These are phyloP conservation scores for Aureobasidium sp. DNA, from an alignment of 2,329 filamentous ascomycete species.

Conservation along the genomic window DNA sequence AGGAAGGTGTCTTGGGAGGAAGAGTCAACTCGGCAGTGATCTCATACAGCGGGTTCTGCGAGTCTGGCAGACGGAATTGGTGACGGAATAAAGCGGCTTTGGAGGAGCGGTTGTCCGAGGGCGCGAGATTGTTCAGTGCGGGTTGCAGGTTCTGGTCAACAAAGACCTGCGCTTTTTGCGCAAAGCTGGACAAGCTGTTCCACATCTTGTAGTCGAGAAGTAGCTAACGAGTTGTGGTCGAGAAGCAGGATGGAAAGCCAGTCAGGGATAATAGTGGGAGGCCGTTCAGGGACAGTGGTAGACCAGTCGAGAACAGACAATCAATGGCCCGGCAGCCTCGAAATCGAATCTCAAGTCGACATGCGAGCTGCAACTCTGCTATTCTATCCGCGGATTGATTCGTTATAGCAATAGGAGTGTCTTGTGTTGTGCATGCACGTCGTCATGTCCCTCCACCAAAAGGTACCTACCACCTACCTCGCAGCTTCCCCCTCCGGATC, in stretches of 20 bases:
- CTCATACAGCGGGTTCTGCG: slow-evolving; percentile 94
- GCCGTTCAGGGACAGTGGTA: background rate
- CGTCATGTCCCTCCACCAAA: background rate
- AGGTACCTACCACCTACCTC: slow-evolving; percentile 5
- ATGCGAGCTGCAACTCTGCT: slow-evolving; percentile 3
- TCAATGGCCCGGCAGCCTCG: slow-evolving; percentile 2
- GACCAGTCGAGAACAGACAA: slow-evolving; percentile 3
- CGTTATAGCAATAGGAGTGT: background rate
- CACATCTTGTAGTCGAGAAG: slow-evolving; percentile 46
- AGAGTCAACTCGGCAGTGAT: slow-evolving; percentile 97
- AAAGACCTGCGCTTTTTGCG: slow-evolving; percentile 95
- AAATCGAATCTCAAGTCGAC: background rate
- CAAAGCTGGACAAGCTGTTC: slow-evolving; percentile 78
- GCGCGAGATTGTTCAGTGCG: slow-evolving; percentile 64
- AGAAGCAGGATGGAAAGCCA: background rate
- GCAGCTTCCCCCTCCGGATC: slow-evolving; percentile 16
- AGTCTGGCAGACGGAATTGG: slow-evolving; percentile 94
- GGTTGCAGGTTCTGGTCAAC: slow-evolving; percentile 85
- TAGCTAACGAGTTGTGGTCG: background rate
- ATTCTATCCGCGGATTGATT: background rate
- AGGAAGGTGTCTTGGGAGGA: slow-evolving; percentile 56
- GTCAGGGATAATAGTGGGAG: background rate
- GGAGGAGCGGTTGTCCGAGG: slow-evolving; percentile 81
- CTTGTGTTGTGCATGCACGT: background rate
- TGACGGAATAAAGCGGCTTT: slow-evolving; percentile 95